Percentiles rank a stretch among this genome's conserved stretches.
These are phyloP conservation scores for Tylopilus sp. DNA, from an alignment of 1,284 basidiomycete genomes.

Conservation along the genomic window DNA sequence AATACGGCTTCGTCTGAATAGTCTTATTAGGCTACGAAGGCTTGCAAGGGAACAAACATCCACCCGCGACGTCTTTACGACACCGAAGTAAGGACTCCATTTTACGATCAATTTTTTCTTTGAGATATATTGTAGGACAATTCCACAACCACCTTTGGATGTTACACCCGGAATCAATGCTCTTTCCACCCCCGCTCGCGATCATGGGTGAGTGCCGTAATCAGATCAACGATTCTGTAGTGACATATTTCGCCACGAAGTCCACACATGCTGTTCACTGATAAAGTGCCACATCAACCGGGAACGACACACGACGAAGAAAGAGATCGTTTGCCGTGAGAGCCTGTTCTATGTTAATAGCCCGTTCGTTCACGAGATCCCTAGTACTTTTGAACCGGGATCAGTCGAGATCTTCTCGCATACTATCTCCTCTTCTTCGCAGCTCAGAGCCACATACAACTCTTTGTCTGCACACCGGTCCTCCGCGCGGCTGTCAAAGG, in stretches of 20 bases:
- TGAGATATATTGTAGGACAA: slow-evolving; percentile 2
- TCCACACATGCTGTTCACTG: neutral
- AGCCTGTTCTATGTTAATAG: neutral
- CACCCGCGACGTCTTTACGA: slow-evolving; percentile 5
- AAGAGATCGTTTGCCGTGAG: slow-evolving; percentile 23
- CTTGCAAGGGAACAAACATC: neutral
- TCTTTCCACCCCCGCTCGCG: neutral
- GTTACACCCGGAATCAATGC: neutral
- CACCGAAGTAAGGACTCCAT: slow-evolving; percentile 8
- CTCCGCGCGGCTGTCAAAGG: neutral
- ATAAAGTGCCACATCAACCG: neutral
- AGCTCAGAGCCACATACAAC: slow-evolving; percentile 22
- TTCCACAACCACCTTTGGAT: neutral
- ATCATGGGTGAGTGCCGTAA: slow-evolving; percentile 13
- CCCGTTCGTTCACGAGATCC: neutral
- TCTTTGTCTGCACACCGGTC: slow-evolving; percentile 10
- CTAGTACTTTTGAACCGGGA: slow-evolving; percentile 23
- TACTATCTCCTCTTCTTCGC: neutral
- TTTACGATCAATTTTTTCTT: neutral
- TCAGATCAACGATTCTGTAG: neutral
- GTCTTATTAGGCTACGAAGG: slow-evolving; percentile 14
- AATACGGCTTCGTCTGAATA: neutral
- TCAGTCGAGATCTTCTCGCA: neutral
- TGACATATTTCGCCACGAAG: slow-evolving; percentile 11
- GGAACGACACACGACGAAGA: slow-evolving; percentile 12